Percentiles rank a stretch among this genome's conserved stretches.
Conservation (phyloP, 768 basidiomycete species). For the Pulveroboletus ravenelii region DNA sequence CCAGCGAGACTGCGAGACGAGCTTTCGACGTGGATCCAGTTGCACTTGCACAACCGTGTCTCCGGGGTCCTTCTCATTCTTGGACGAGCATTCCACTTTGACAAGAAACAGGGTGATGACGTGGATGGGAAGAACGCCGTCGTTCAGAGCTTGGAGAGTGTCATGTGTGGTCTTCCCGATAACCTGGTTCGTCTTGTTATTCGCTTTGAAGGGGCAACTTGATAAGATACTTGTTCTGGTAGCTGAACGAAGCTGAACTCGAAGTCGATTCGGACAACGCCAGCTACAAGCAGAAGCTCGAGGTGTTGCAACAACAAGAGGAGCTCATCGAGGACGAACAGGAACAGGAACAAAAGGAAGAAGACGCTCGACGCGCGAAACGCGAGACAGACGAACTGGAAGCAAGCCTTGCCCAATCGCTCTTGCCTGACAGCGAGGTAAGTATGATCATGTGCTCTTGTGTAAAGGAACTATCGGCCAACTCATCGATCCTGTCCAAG, state of each 20-base stretch:
- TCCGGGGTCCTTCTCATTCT: slow-evolving; percentile 92
- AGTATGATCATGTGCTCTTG: slow-evolving; percentile 4
- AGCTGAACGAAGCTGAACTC: slow-evolving; percentile 97
- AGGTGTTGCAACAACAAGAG: slow-evolving; percentile 96
- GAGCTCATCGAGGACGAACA: slow-evolving; percentile 99
- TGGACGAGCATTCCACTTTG: slow-evolving; percentile 94
- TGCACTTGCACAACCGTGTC: slow-evolving; percentile 87
- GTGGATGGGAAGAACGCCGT: slow-evolving; percentile 82
- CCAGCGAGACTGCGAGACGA: slow-evolving; percentile 88
- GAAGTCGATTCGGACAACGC: slow-evolving; percentile 92
- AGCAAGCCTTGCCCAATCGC: slow-evolving; percentile 70
- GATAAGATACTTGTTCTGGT: background rate
- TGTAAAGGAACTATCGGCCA: background rate
- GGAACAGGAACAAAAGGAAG: slow-evolving; percentile 95
- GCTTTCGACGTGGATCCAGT: slow-evolving; percentile 84
- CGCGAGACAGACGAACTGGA: slow-evolving; percentile 79
- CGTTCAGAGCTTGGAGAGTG: slow-evolving; percentile 79
- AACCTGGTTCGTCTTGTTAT: slow-evolving; percentile 65
- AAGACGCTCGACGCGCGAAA: slow-evolving; percentile 82
- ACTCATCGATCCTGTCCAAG: slow-evolving; percentile 31
- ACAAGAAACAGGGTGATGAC: slow-evolving; percentile 63
- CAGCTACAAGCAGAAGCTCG: slow-evolving; percentile 96
- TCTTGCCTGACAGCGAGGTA: slow-evolving; percentile 88
- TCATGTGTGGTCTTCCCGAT: slow-evolving; percentile 88
- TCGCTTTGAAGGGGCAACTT: background rate